These are phyloP conservation scores for Colletotrichum plurivorum DNA, from an alignment of 2,329 filamentous ascomycete species.

Conservation along the genomic window DNA sequence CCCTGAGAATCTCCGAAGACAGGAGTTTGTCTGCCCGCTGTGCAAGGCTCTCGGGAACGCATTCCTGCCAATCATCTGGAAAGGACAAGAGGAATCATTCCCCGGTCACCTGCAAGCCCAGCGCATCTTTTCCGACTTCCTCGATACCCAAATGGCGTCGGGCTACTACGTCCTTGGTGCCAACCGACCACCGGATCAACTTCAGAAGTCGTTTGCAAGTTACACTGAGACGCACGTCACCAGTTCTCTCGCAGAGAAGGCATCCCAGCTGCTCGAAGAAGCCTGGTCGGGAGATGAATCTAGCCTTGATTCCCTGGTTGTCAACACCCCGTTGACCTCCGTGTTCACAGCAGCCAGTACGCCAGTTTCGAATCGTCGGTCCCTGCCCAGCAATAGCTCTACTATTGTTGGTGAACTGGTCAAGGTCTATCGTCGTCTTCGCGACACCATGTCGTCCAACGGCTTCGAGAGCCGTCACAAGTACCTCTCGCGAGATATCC, in stretches of 20 bases:
- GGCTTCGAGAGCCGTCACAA: constrained; percentile 59
- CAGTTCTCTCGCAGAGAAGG: constrained; percentile 56
- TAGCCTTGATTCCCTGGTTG: constrained; percentile 49
- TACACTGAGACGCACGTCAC: constrained; percentile 57
- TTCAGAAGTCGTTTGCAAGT: constrained; percentile 52
- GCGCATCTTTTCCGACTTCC: constrained; percentile 76
- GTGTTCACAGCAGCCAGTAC: constrained; percentile 56
- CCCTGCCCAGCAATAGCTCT: constrained; percentile 50
- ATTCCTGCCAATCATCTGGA: constrained; percentile 96
- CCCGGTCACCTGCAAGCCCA: constrained; percentile 77
- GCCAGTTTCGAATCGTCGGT: constrained; percentile 52
- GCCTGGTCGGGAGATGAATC: constrained; percentile 58
- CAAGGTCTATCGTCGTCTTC: constrained; percentile 72
- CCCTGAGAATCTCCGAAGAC: constrained; percentile 82
- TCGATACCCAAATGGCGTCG: constrained; percentile 70
- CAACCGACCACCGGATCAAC: constrained; percentile 50
- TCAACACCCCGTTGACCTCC: constrained; percentile 59
- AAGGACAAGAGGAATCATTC: constrained; percentile 87
- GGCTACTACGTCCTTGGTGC: constrained; percentile 57
- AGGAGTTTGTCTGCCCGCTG: constrained; percentile 96
- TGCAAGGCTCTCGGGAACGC: constrained; percentile 97
- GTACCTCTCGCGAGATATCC: constrained; percentile 45
- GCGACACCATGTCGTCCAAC: constrained; percentile 71
- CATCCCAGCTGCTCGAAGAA: constrained; percentile 53
- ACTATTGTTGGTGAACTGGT: constrained; percentile 68